Conservation (phyloP, 805 yeast species). For the Starmerella stigmatis region DNA sequence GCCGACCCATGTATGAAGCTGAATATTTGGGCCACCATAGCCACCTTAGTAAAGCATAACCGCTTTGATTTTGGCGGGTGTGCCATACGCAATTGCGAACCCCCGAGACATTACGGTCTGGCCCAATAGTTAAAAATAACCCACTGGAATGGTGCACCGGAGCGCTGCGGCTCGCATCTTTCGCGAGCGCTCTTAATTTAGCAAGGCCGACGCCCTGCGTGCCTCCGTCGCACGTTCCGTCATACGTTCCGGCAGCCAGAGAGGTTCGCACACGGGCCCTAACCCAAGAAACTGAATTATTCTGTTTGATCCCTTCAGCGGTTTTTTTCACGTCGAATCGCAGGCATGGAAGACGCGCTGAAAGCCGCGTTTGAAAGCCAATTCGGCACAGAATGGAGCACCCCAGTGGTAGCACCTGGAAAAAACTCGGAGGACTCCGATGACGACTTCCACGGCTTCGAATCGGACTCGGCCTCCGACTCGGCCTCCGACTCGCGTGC, state of each 20-base stretch:
- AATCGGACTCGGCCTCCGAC: conserved; percentile 6
- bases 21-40: background rate
- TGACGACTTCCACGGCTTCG: background rate
- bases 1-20: background rate
- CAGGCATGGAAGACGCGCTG: conserved; percentile 19
- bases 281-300: background rate
- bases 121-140: too few species aligned
- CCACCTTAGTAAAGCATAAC: background rate
- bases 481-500: too few species aligned
- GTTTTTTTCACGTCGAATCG: conserved; percentile 5
- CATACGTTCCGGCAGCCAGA: too few species aligned
- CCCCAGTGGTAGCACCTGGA: conserved; percentile 16
- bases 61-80: too few species aligned
- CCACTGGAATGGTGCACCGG: too few species aligned
- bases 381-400: conserved; percentile 29
- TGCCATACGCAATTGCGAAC: too few species aligned
- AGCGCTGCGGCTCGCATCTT: too few species aligned
- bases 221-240: too few species aligned
- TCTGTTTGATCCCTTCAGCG: background rate
- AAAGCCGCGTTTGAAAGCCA: conserved; percentile 30
- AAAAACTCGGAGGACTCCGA: conserved; percentile 12
- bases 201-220: too few species aligned
- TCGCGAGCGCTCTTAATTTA: too few species aligned
- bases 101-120: too few species aligned
- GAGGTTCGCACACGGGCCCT: background rate